Percentiles rank a stretch among this genome's conserved stretches.
These are phyloP conservation scores for Escallonia herrerae DNA, from an alignment of 129 eudicot species.

Conservation along the genomic window DNA sequence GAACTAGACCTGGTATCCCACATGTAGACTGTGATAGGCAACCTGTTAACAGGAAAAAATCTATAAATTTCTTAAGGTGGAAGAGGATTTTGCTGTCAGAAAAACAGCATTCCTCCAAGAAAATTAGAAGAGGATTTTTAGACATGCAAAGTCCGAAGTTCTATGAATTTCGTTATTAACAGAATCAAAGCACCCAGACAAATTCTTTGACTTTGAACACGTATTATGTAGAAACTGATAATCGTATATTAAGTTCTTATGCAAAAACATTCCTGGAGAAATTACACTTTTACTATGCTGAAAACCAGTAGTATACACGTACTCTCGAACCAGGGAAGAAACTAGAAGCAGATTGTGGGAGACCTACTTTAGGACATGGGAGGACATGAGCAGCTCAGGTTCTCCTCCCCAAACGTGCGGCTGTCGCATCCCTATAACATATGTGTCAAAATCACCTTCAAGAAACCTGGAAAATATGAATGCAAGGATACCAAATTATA, in stretches of 20 bases:
- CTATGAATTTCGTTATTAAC: too few relatives aligned
- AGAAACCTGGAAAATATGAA: slow-evolving; percentile 49
- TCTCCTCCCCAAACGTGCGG: slow-evolving; percentile 95
- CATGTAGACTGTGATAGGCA: slow-evolving; percentile 72
- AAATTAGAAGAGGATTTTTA: too few relatives aligned
- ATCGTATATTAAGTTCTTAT: too few relatives aligned
- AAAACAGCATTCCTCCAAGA: too few relatives aligned
- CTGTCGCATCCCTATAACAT: slow-evolving; percentile 53
- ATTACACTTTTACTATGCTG: neutral
- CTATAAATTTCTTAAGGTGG: neutral
- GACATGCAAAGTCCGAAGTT: too few relatives aligned
- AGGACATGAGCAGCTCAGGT: slow-evolving; percentile 83
- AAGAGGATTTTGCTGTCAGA: too few relatives aligned
- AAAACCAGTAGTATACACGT: neutral
- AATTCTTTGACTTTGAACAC: too few relatives aligned
- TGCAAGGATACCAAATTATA: too few relatives aligned
- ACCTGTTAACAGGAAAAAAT: slow-evolving; percentile 32
- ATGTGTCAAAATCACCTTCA: slow-evolving; percentile 71
- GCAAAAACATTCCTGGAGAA: too few relatives aligned
- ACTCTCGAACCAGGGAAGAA: neutral
- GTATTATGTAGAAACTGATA: too few relatives aligned
- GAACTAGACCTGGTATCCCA: slow-evolving; percentile 43
- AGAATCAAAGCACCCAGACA: too few relatives aligned
- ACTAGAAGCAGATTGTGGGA: neutral
- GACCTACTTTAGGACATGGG: slow-evolving; percentile 58